phyloP scores from a whole-genome alignment of 2,329 filamentous ascomycete species.

The Colletotrichum gloeosporioides region DNA sequence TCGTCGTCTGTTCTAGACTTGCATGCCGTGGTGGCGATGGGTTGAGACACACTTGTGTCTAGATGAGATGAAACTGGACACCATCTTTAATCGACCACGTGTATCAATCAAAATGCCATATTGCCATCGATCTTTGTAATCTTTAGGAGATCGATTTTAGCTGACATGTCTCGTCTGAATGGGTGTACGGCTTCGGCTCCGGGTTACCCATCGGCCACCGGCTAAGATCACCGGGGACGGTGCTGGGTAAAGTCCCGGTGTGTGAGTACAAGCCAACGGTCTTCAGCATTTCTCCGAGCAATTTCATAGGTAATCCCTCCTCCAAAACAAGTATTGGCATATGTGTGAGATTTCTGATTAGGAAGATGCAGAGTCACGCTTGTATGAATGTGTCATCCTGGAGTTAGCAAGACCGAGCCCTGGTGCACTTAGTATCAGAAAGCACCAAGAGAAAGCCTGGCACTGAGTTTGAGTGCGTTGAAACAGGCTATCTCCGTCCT shows the following conservation, averaged over 20 bases:
- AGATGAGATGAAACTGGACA: not conserved
- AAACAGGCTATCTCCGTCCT: too few relatives aligned
- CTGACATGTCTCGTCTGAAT: not conserved
- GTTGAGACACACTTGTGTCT: not conserved
- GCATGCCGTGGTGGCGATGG: not conserved
- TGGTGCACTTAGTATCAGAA: too few relatives aligned
- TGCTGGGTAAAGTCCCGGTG: not conserved
- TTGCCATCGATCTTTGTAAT: not conserved
- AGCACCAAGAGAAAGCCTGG: too few relatives aligned
- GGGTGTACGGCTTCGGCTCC: not conserved
- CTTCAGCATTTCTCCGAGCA: too few relatives aligned
- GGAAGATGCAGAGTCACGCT: too few relatives aligned
- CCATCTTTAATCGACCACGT: not conserved
- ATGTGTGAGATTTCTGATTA: too few relatives aligned
- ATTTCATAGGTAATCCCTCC: too few relatives aligned
- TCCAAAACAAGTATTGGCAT: too few relatives aligned
- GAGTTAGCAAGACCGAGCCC: too few relatives aligned
- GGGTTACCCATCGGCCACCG: not conserved
- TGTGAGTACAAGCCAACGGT: accelerated
- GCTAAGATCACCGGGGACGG: not conserved
- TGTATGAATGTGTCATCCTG: too few relatives aligned
- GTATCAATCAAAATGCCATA: not conserved
- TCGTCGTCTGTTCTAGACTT: not conserved
- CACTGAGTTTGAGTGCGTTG: too few relatives aligned
- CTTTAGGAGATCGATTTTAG: not conserved